Evolutionary conservation across 2,329 filamentous ascomycete genomes (phyloP), one percentile per base, ranked within the genome.

Genomic region (Thelonectria discophora): DNA sequence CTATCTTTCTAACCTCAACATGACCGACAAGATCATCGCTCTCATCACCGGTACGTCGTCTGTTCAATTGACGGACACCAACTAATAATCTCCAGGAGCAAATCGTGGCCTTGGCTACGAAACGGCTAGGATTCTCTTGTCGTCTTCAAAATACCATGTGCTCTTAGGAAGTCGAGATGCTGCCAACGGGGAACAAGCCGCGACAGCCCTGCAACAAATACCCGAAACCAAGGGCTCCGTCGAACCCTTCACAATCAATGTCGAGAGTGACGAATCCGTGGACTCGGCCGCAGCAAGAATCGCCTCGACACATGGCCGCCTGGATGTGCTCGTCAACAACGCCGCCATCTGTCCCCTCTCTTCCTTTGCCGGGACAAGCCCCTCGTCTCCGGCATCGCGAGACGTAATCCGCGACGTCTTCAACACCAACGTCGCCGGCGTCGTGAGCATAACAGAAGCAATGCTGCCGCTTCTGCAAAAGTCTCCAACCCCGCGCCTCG

Each of bases 291-390:
- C 58, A 6, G 27, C 45, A 4, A 48, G 47, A 8, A 42, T 61
- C 27, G 34, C n/a, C 8, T 43, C 34, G 7, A 13, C 30, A 5
- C 39, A 54, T 39, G 30, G 32, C 11, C 48, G 53, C 7, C 47
- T 61, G 5, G 42, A 61, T 43, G 53, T 54, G 6, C 58, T 61
- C 13, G 42, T 61, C n/a, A 61, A 61, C 18, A 61, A 61, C 21
- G 58, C 58, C 5, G 58, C 18, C 6, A 46, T 57, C 24, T 48
- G 24, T 13, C 48, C 53, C n/a, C 13, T n/a, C 8, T 61, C 58
- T 8, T 45, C 47, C 8, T 61, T 61, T 40, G 47, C 58, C 9
- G 58, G 42, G 21, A 48, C 32, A 7, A 15, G 34, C 24, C 13
- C 55, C 15, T 42, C 48, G 12, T 34, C 47, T 12, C 47, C 53